Conservation (phyloP, 2,329 filamentous ascomycete genomes). For the Ambrosiella cleistominuta region DNA sequence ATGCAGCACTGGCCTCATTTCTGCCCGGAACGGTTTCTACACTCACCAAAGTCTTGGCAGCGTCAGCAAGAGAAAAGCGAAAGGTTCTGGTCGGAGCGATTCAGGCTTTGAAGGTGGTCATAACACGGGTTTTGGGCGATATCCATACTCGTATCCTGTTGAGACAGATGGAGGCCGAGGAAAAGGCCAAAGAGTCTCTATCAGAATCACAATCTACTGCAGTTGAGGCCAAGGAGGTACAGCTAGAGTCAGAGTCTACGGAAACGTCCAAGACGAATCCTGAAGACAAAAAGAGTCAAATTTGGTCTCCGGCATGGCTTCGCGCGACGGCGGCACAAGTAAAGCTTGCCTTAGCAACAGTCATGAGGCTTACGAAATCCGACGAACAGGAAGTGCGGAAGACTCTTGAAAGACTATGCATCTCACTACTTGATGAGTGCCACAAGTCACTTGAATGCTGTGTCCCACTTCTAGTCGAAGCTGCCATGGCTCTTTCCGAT, state of each 20-base stretch:
- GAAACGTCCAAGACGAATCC: background rate
- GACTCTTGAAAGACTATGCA: slow-evolving; percentile 52
- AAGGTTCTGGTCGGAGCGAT: slow-evolving; percentile 47
- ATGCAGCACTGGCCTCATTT: slow-evolving; percentile 64
- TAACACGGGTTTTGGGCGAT: slow-evolving; percentile 40
- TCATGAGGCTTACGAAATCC: slow-evolving; percentile 59
- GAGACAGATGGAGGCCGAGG: slow-evolving; percentile 18
- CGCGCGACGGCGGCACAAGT: slow-evolving; percentile 65
- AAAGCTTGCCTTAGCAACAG: slow-evolving; percentile 60
- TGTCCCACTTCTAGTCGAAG: slow-evolving; percentile 58
- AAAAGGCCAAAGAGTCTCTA: slow-evolving; percentile 4
- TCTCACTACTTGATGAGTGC: slow-evolving; percentile 63
- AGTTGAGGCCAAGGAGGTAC: background rate
- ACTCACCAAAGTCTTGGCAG: slow-evolving; percentile 56
- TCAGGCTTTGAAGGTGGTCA: slow-evolving; percentile 35
- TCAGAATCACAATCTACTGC: background rate
- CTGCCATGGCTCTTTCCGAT: slow-evolving; percentile 50
- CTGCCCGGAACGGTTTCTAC: slow-evolving; percentile 75
- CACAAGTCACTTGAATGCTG: slow-evolving; percentile 53
- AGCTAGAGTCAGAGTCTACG: background rate
- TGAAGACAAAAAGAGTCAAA: slow-evolving; percentile 20
- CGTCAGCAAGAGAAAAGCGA: slow-evolving; percentile 39
- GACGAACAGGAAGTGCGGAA: slow-evolving; percentile 49
- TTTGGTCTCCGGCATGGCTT: slow-evolving; percentile 46
- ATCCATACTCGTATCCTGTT: slow-evolving; percentile 33